Evolutionary conservation across 345 rosid species (phyloP), one percentile per base, ranked within the genome.

Genomic region (Heritiera fomes): DNA sequence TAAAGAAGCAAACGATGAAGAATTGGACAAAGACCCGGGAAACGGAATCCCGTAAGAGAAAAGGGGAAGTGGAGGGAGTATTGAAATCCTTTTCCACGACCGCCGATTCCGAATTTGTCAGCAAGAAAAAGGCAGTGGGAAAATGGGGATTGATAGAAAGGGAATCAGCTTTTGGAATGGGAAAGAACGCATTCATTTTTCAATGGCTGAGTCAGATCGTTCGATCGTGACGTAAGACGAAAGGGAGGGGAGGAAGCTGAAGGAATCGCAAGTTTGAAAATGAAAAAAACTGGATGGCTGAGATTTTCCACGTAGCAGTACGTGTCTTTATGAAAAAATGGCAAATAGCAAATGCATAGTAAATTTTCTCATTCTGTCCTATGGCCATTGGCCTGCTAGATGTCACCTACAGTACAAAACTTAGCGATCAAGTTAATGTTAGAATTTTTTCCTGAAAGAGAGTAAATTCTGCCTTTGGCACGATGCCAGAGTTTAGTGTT

Each of bases 161-260:
- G 76, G 76, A 71, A 78, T 78, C 71, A 14, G 34, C 71, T 71
- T 78, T 71, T 70, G 7, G 17, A 34, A 59, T 70, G 64, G 41
- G 71, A 30, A 28, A 49, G 77, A 50, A 62, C 17, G 11, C 28
- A 5, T 50, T 71, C 66, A 60, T 60, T 64, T 46, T 60, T 78
- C 38, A 71, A 60, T 59, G 70, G 47, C 49, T 63, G 60, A 64
- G 30, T 45, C 62, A 17, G 23, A 13, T 32, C 15, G 46, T 38
- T 76, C 53, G 70, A 66, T 47, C 20, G 28, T 46, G 69, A 75
- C 15, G 62, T 14, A 55, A 62, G 23, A 45, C 60, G 8, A 3
- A 7, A 9, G 14, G 5, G 38, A 3, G 28, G 11, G 18, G 10
- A 43, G 6, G 28, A n/a, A 32, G 61, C 61, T 52, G 8, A 71